These are phyloP conservation scores for Apiospora pterosperma DNA, from an alignment of 2,329 filamentous ascomycete genomes.

Conservation along the genomic window DNA sequence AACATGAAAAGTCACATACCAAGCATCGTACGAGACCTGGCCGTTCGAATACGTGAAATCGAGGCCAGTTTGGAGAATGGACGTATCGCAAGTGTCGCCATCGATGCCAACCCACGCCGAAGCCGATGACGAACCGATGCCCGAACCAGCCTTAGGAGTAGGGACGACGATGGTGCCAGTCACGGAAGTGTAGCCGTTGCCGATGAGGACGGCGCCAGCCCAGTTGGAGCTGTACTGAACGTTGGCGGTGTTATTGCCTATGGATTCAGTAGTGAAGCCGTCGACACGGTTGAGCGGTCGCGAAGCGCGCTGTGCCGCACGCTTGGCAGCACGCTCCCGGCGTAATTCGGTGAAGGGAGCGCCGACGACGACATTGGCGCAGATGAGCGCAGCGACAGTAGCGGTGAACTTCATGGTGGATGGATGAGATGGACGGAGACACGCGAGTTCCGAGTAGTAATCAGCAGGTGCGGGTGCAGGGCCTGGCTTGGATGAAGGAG, in stretches of 20 bases:
- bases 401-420: slow-evolving; percentile 46
- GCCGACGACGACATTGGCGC: slow-evolving; percentile 39
- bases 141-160: slow-evolving; percentile 37
- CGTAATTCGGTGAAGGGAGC: slow-evolving; percentile 41
- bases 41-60: slow-evolving; percentile 49
- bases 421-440: too few relatives aligned
- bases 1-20: slow-evolving; percentile 25
- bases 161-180: slow-evolving; percentile 52
- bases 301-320: slow-evolving; percentile 21
- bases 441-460: too few relatives aligned
- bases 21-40: slow-evolving; percentile 46
- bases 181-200: slow-evolving; percentile 48
- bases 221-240: slow-evolving; percentile 54
- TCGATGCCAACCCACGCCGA: slow-evolving; percentile 61
- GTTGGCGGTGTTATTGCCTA: slow-evolving; percentile 17
- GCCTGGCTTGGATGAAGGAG: too few relatives aligned
- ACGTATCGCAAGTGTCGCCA: slow-evolving; percentile 51
- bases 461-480: too few relatives aligned
- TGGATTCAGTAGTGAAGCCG: neutral
- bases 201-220: slow-evolving; percentile 54
- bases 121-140: slow-evolving; percentile 25
- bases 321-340: slow-evolving; percentile 30
- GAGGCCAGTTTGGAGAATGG: slow-evolving; percentile 56
- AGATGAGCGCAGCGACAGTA: slow-evolving; percentile 31
- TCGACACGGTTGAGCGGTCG: slow-evolving; percentile 27